Base-by-base conservation (phyloP, 257 asterid genomes). In the Primulina tabacum region DNA sequence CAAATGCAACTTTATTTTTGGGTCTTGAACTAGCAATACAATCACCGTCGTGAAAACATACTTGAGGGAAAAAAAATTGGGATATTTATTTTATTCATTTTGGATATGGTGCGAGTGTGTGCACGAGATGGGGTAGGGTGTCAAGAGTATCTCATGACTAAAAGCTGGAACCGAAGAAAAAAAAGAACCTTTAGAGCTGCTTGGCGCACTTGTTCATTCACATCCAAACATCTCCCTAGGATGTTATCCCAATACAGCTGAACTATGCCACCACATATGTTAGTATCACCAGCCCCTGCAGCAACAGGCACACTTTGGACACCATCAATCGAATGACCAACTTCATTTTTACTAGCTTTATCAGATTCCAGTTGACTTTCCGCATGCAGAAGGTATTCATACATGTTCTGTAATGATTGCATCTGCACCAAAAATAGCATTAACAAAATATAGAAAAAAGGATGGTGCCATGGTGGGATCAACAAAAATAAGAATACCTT, bases 231-330 rank as follows among this genome's bases (percentile, higher is more conserved):
- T 78, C 96, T 89, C 35, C 81, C 88, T 67, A 94, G 82, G 77
- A 94, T 86, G 72, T 68, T 75, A 75, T 72, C 80, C 99, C 99
- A 94, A 79, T 89, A 88, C 74, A 94, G 85, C 81, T 89, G 99
- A 82, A 89, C 83, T 82, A 94, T 89, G 61, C 96, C 95, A 60
- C 99, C 99, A 62, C 97, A 91, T 68, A 94, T 84, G 82, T 94
- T 94, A 69, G 99, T 91, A 83, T 94, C 99, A 60, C 99, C 99
- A 70, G 97, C 99, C 66, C 99, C 99, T 7, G 99, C 97, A 76
- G 99, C 99, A 74, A 91, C 97, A 62, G 99, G 92, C 62, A 94
- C 99, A 83, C 81, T 75, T 63, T 82, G 84, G 64, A 73, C 83
- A 73, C 85, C 92, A 79, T 79, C 81, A 35, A 61, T 74, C 8